phyloP scores from a whole-genome alignment of 108 stramenopile species.

The Pseudonitzschia multiseries region DNA sequence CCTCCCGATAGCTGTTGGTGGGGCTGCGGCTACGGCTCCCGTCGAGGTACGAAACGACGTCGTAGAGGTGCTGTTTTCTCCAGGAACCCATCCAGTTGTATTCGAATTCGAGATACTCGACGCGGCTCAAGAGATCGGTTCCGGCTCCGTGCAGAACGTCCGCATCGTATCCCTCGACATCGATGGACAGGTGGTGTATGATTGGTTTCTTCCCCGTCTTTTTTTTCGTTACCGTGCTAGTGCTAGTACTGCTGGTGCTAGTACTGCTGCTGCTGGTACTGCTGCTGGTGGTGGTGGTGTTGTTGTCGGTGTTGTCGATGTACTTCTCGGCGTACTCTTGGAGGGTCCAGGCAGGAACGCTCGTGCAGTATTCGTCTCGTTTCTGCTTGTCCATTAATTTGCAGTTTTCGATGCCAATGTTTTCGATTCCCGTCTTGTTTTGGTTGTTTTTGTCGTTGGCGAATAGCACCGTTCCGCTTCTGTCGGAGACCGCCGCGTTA shows the following conservation, averaged over 20 bases:
- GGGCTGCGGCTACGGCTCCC: neutral
- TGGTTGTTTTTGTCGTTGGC: neutral
- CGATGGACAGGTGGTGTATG: slow-evolving; percentile 47
- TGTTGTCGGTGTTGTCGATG: neutral
- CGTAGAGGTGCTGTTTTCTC: neutral
- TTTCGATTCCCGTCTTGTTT: slow-evolving; percentile 11
- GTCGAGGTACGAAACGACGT: slow-evolving; percentile 20
- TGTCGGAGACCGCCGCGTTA: slow-evolving; percentile 44
- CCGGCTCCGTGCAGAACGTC: slow-evolving; percentile 37
- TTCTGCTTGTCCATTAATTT: neutral
- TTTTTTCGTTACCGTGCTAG: too few species aligned
- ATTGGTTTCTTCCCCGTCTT: too few species aligned
- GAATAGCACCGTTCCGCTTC: neutral
- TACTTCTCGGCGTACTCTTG: slow-evolving; percentile 20
- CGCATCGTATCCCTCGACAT: slow-evolving; percentile 50
- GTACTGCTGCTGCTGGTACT: too few species aligned
- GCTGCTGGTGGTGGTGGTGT: neutral
- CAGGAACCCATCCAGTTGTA: slow-evolving; percentile 43
- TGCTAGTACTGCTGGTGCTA: too few species aligned
- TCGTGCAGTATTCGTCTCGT: slow-evolving; percentile 23
- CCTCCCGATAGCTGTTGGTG: too few species aligned
- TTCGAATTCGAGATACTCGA: slow-evolving; percentile 54
- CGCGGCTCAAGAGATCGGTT: slow-evolving; percentile 12
- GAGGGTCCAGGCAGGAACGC: slow-evolving; percentile 35
- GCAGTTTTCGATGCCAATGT: slow-evolving; percentile 32